phyloP scores from a whole-genome alignment of 805 yeast species.

The Candida sanyiensis region DNA sequence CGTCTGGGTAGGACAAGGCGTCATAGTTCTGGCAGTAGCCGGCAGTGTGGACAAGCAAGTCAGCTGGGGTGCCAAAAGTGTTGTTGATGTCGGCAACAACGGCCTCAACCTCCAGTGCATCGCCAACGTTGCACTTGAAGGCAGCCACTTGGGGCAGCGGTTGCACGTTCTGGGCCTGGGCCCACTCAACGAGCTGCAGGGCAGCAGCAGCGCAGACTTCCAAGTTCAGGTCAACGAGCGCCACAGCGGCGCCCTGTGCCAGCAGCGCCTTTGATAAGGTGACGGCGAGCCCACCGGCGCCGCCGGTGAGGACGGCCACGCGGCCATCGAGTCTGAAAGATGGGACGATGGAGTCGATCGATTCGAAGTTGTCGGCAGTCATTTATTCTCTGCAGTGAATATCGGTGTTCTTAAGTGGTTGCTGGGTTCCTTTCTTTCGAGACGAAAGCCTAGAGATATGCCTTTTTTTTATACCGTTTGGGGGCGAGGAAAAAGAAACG shows the following conservation, averaged over 20 bases:
- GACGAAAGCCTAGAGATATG: too few relatives aligned
- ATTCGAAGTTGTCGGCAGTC: constrained; percentile 17
- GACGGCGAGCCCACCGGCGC: constrained; percentile 72
- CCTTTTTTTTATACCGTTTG: not conserved
- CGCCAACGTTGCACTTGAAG: constrained; percentile 72
- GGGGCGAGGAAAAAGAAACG: not conserved
- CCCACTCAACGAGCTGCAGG: constrained; percentile 44
- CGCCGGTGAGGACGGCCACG: constrained; percentile 72
- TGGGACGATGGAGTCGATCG: constrained; percentile 37
- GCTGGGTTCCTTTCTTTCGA: too few relatives aligned
- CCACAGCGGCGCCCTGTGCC: constrained; percentile 74
- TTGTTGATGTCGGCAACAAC: constrained; percentile 48
- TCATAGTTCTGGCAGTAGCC: constrained; percentile 80
- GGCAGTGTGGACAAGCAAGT: constrained; percentile 70
- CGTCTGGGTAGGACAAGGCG: constrained; percentile 71
- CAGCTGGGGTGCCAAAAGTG: constrained; percentile 57
- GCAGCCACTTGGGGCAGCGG: constrained; percentile 41
- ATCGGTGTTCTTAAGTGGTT: too few relatives aligned
- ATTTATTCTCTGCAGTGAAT: constrained; percentile 6
- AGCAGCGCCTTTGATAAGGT: constrained; percentile 60
- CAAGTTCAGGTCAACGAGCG: constrained; percentile 62
- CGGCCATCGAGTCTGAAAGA: constrained; percentile 63
- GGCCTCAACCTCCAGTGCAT: constrained; percentile 51
- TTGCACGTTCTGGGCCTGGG: constrained; percentile 29
- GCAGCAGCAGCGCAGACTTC: constrained; percentile 55